phyloP scores from a whole-genome alignment of 2,329 filamentous ascomycete genomes.

The Aspergillus sp. region DNA sequence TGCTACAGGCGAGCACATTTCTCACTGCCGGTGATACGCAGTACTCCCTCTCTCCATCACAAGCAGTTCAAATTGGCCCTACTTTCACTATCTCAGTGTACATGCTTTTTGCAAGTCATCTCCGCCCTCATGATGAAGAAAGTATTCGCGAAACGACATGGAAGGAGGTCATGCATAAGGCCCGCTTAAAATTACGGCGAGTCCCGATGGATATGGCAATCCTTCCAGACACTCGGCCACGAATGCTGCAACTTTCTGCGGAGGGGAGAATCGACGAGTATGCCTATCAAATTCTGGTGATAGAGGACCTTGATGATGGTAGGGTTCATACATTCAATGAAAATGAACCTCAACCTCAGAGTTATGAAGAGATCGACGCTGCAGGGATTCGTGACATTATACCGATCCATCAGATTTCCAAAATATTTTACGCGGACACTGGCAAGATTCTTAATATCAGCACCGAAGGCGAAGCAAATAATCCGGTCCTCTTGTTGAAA shows the following conservation, averaged over 20 bases:
- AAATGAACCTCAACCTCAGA: constrained; percentile 53
- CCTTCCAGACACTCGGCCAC: constrained; percentile 14
- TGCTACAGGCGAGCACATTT: constrained; percentile 90
- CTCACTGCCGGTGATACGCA: constrained; percentile 83
- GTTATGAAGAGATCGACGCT: constrained; percentile 59
- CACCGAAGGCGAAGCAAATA: constrained; percentile 65
- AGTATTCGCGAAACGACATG: constrained; percentile 70
- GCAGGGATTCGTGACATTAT: constrained; percentile 68
- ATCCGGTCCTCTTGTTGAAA: constrained; percentile 72
- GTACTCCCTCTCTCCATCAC: constrained; percentile 65
- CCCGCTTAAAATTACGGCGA: constrained; percentile 75
- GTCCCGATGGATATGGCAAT: constrained; percentile 60
- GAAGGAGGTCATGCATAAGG: constrained; percentile 97
- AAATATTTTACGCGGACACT: constrained; percentile 91
- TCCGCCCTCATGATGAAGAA: constrained; percentile 57
- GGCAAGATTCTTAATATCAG: constrained; percentile 86
- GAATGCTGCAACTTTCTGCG: constrained; percentile 29
- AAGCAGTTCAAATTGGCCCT: constrained; percentile 79
- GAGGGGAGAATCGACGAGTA: constrained; percentile 62
- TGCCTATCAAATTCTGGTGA: constrained; percentile 75
- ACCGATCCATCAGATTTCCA: constrained; percentile 74
- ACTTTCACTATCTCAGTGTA: constrained; percentile 85
- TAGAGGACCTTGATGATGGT: constrained; percentile 78
- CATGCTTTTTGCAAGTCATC: constrained; percentile 88
- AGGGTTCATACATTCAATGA: constrained; percentile 68